Evolutionary conservation across 306 rosid genomes (phyloP).

Genomic region (Malus domestica): ASM211411v1 NC_041791.1:12677001-12677500

Average conservation of each 20-base stretch:
- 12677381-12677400: not conserved
- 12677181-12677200: slow-evolving; percentile 28
- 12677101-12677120: not conserved
- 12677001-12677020: not conserved
- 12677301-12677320: not conserved
- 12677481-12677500: not conserved
- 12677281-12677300: not conserved
- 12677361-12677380: not conserved
- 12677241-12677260: slow-evolving; percentile 69
- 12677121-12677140: not conserved
- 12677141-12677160: not conserved
- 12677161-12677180: not conserved
- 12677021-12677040: not conserved
- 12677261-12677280: not conserved
- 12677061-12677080: not conserved
- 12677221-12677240: slow-evolving; percentile 84
- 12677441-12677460: too few species aligned
- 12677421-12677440: too few species aligned
- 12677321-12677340: not conserved
- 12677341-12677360: not conserved
- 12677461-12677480: not conserved
- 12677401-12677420: too few species aligned
- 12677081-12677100: not conserved
- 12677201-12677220: slow-evolving; percentile 66
- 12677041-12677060: not conserved